phyloP scores from a whole-genome alignment of 2,329 filamentous ascomycete genomes.

The Aspergillus neoniger region DNA sequence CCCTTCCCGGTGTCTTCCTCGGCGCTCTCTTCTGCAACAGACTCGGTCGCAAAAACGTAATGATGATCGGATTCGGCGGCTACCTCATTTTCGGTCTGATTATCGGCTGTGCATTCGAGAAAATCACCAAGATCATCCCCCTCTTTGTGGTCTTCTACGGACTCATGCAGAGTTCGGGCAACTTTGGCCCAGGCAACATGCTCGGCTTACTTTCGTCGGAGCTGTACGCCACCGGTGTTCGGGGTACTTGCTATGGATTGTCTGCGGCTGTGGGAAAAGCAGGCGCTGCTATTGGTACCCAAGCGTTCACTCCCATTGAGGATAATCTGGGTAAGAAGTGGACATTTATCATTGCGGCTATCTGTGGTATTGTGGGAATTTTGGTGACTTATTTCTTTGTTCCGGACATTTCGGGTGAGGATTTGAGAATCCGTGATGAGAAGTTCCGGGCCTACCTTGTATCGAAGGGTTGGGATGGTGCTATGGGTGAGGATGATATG shows the following conservation, averaged over 20 bases:
- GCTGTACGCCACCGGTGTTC: constrained; percentile 2
- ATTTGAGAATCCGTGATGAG: constrained; percentile 4
- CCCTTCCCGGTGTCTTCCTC: constrained; percentile 4
- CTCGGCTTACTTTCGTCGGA: constrained; percentile 1
- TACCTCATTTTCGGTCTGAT: constrained; percentile 6
- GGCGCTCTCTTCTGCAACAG: constrained; percentile 5
- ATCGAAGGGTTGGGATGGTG: constrained; percentile 1
- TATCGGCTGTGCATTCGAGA: constrained; percentile 4
- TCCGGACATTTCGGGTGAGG: constrained; percentile 1
- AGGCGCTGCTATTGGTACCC: constrained; percentile 4
- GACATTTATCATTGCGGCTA: constrained; percentile 7
- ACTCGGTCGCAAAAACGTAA: constrained; percentile 4
- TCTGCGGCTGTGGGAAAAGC: constrained; percentile 5
- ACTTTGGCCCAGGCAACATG: not conserved
- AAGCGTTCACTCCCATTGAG: constrained; percentile 5
- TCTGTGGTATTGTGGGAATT: constrained; percentile 1
- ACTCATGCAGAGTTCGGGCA: constrained; percentile 5
- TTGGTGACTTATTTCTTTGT: constrained; percentile 6
- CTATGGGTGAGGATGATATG: constrained; percentile 2
- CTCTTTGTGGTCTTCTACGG: constrained; percentile 7
- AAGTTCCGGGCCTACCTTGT: not conserved
- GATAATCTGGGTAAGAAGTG: not conserved
- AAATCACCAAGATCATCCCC: constrained; percentile 7
- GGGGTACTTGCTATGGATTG: constrained; percentile 1
- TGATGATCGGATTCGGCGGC: constrained; percentile 6